These are phyloP conservation scores for Cordyceps cicadae DNA, from an alignment of 2,329 filamentous ascomycete species.

Conservation along the genomic window DNA sequence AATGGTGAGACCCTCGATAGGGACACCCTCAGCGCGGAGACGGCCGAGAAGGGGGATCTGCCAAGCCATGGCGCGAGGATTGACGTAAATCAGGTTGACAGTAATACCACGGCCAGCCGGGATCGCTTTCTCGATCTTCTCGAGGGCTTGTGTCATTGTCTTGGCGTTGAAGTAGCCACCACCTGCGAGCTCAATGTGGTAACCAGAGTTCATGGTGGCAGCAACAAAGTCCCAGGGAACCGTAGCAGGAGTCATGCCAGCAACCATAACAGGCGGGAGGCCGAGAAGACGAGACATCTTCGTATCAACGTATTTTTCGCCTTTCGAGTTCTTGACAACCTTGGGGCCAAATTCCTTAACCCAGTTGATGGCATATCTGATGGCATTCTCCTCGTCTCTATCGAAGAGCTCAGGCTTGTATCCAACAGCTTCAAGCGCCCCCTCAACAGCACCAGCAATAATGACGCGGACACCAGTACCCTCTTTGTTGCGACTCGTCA, in stretches of 20 bases:
- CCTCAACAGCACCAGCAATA: constrained; percentile 85
- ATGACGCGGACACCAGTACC: constrained; percentile 96
- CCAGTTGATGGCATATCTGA: constrained; percentile 95
- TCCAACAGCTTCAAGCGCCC: constrained; percentile 81
- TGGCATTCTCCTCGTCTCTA: constrained; percentile 85
- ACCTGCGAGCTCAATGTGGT: constrained; percentile 83
- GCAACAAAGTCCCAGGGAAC: constrained; percentile 88
- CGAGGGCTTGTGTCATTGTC: constrained; percentile 73
- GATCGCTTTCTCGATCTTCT: constrained; percentile 76
- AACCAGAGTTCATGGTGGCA: constrained; percentile 90
- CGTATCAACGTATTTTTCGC: constrained; percentile 88
- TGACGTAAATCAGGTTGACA: constrained; percentile 86
- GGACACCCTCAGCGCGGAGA: constrained; percentile 75
- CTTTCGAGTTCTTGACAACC: constrained; percentile 79
- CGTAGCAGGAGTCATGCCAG: constrained; percentile 88
- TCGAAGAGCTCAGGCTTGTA: constrained; percentile 99
- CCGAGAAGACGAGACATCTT: constrained; percentile 88
- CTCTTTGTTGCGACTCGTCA: constrained; percentile 99
- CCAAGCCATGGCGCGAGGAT: constrained; percentile 83
- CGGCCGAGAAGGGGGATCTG: constrained; percentile 79
- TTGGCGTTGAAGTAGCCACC: constrained; percentile 82
- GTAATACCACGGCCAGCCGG: constrained; percentile 81
- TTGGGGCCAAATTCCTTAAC: constrained; percentile 94
- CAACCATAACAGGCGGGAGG: constrained; percentile 79
- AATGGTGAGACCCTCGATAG: constrained; percentile 86